phyloP scores from a whole-genome alignment of 495 filamentous ascomycete species.

The Bacidia rubella region DNA sequence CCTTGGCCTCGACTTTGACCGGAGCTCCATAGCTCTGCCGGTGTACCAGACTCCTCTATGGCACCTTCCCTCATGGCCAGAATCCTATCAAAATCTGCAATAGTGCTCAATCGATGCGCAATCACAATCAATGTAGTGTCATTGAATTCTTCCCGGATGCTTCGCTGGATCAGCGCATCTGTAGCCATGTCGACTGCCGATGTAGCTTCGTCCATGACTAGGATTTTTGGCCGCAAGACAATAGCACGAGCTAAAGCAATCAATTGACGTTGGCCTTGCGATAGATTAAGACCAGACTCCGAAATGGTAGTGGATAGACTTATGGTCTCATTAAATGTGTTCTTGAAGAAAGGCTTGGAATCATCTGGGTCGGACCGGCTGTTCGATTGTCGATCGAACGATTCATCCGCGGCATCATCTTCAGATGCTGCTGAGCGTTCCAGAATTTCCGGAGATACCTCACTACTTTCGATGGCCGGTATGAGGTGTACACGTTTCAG shows the following conservation, averaged over 20 bases:
- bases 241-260: slow-evolving; percentile 82
- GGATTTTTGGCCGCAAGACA: slow-evolving; percentile 58
- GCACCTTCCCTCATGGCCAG: slow-evolving; percentile 65
- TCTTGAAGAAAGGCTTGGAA: slow-evolving; percentile 26
- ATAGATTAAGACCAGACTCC: slow-evolving; percentile 68
- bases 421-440: slow-evolving; percentile 15
- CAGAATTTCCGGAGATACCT: too few relatives aligned
- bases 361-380: slow-evolving; percentile 15
- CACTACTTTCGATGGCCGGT: slow-evolving; percentile 25
- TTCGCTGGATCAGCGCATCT: slow-evolving; percentile 68
- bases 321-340: slow-evolving; percentile 50
- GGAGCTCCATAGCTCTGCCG: too few relatives aligned
- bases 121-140: slow-evolving; percentile 73
- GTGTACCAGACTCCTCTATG: slow-evolving; percentile 61
- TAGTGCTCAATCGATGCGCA: slow-evolving; percentile 74
- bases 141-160: slow-evolving; percentile 69
- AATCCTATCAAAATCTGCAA: slow-evolving; percentile 76
- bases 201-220: slow-evolving; percentile 86
- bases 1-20: too few relatives aligned
- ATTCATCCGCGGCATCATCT: background rate
- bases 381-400: slow-evolving; percentile 5
- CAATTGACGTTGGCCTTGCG: slow-evolving; percentile 79
- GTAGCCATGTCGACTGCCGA: slow-evolving; percentile 80
- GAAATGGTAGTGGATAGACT: slow-evolving; percentile 49
- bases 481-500: slow-evolving; percentile 61